Evolutionary conservation across 1,284 basidiomycete genomes (phyloP).

Genomic region (Ustilago shanxiensis): DNA sequence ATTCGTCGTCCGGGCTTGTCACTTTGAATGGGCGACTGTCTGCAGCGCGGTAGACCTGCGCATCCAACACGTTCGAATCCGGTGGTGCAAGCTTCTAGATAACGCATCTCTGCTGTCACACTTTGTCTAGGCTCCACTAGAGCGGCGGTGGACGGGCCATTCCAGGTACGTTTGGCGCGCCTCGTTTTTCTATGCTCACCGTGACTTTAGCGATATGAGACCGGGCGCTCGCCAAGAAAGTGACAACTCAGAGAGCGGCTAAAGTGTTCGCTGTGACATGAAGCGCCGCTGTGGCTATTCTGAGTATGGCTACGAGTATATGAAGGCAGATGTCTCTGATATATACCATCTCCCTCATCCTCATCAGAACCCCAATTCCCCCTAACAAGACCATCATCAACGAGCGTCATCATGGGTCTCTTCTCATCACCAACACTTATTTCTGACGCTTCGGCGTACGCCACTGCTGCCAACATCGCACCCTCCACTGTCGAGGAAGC

Average conservation of each 20-base stretch:
- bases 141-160: background rate
- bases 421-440: slow-evolving; percentile 38
- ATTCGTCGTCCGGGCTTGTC: background rate
- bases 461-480: slow-evolving; percentile 40
- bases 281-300: background rate
- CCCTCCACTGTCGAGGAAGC: slow-evolving; percentile 41
- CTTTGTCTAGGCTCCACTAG: background rate
- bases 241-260: background rate
- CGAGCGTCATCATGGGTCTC: slow-evolving; percentile 39
- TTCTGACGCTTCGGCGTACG: slow-evolving; percentile 37
- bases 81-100: background rate
- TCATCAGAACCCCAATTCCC: background rate
- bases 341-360: background rate
- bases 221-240: background rate
- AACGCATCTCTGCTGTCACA: background rate
- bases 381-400: background rate
- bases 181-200: background rate
- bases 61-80: background rate
- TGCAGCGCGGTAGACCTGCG: background rate
- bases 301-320: background rate
- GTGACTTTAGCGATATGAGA: slow-evolving; percentile 1
- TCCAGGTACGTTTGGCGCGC: background rate
- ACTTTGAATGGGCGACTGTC: background rate
- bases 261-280: background rate
- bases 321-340: background rate